Evolutionary conservation across 2,329 filamentous ascomycete species (phyloP).

Genomic region (Amylocarpus encephaloides): DNA sequence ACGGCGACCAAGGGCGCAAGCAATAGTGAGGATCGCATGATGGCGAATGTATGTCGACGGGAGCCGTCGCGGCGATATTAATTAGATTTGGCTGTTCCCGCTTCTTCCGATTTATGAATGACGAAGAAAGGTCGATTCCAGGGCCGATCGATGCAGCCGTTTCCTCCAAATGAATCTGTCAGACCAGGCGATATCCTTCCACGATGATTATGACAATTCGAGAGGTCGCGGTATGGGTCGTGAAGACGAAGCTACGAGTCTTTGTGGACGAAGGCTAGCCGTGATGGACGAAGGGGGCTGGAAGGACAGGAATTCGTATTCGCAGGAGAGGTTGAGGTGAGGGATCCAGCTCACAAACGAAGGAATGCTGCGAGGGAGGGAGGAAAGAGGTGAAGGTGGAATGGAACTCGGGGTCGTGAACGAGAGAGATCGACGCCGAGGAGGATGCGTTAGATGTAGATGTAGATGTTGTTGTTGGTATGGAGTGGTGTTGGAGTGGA

Average conservation of each 20-base stretch:
- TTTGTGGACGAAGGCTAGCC: neutral
- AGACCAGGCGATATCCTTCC: neutral
- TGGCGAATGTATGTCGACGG: constrained; percentile 20
- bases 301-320: constrained; percentile 11
- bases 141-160: neutral
- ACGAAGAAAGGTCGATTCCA: too few relatives aligned
- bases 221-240: neutral
- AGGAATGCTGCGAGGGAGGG: constrained; percentile 15
- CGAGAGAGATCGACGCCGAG: constrained; percentile 12
- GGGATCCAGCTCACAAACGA: constrained; percentile 28
- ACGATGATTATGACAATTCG: constrained; percentile 1
- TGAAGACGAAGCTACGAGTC: neutral
- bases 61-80: constrained; percentile 20
- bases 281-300: constrained; percentile 12
- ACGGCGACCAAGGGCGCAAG: constrained; percentile 25
- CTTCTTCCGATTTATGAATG: constrained; percentile 13
- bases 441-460: neutral
- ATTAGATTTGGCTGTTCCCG: constrained; percentile 13
- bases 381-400: neutral
- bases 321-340: constrained; percentile 17
- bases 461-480: neutral
- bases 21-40: constrained; percentile 26
- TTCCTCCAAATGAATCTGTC: neutral
- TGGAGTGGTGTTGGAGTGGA: neutral
- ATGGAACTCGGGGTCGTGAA: constrained; percentile 7